Evolutionary conservation across 805 yeast species (phyloP), one percentile per base, ranked within the genome.

Genomic region (Maudiozyma bulderi): DNA sequence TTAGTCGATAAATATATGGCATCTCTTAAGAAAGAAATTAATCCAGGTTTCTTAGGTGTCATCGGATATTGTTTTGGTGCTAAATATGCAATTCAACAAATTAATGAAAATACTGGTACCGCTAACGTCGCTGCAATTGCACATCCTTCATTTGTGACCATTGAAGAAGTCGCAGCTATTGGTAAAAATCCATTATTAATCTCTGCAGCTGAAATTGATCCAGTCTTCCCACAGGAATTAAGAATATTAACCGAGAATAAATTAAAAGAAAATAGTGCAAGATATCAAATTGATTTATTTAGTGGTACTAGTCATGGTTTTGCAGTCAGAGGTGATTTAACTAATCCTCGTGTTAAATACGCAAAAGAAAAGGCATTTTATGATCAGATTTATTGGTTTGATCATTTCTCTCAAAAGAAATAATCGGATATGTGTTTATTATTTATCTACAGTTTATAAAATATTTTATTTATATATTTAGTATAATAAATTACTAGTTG

Each of bases 21-120:
- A 2, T 60, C 59, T 8, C 65, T 84, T 49, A 75, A 69, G 51
- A 57, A 61, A 30, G 76, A 74, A 49, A 62, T 66, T 48, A 67
- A 67, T n/a, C 77, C 78, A 14, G 63, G 70, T 47, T 78, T 72
- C 54, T 51, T 83, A 26, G 80, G 76, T 41, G 77, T 78, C 20
- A 68, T 83, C 50, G 96, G 96, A 28, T 81, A 87, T 71, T 88
- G 96, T 69, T 88, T 73, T 54, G 96, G 96, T 62, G 95, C 87
- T 40, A 84, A 81, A 65, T 81, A 71, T 56, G 80, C 77, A 34
- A 57, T 84, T 50, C 79, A 75, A 51, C 76, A 81, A 50, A 58
- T 71, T 8, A 50, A 68, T 44, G 57, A 63, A 5, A 56, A 59
- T 1, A 50, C 46, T 8, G 75, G 76, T 29, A 42, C 58, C 7